Evolutionary conservation across 148 eudicot species (phyloP).

Genomic region (Cornus suecica): DNA sequence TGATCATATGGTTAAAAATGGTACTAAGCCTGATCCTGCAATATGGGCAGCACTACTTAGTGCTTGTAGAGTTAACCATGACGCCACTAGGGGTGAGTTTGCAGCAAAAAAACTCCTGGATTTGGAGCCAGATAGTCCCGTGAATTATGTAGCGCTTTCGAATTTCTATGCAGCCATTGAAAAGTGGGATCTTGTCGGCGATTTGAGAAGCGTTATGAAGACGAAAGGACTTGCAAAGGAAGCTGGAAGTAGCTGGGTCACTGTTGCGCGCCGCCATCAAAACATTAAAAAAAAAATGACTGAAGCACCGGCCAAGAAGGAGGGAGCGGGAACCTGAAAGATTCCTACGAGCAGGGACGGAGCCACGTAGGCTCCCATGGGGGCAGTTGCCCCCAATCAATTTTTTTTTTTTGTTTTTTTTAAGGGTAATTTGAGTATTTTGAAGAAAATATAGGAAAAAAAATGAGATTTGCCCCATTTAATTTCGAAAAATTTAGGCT

Average conservation of each 20-base stretch:
- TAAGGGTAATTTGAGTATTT: no score
- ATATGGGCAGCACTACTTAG: conserved; percentile 35
- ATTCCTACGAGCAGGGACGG: no score
- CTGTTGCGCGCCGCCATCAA: conserved; percentile 6
- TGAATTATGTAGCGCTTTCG: conserved; percentile 28
- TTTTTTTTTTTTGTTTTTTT: no score
- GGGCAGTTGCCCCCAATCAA: no score
- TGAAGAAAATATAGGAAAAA: no score
- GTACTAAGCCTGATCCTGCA: conserved; percentile 18
- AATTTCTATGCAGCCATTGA: conserved; percentile 39
- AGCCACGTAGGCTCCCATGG: no score
- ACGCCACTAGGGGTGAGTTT: conserved; percentile 27
- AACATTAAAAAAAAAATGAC: no score
- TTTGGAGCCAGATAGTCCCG: conserved; percentile 27
- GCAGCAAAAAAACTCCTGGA: conserved; percentile 28
- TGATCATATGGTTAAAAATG: conserved; percentile 24
- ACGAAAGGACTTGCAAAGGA: conserved; percentile 26
- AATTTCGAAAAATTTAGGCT: no score
- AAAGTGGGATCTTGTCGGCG: conserved; percentile 31
- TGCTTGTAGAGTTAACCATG: conserved; percentile 30
- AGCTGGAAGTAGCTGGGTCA: conserved; percentile 34
- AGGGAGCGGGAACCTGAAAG: no score
- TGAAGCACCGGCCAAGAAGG: no score
- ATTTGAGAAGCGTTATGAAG: conserved; percentile 31
- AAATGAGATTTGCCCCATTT: no score